phyloP scores from a whole-genome alignment of 1,284 basidiomycete genomes.

The Cryptococcus sp. region DNA sequence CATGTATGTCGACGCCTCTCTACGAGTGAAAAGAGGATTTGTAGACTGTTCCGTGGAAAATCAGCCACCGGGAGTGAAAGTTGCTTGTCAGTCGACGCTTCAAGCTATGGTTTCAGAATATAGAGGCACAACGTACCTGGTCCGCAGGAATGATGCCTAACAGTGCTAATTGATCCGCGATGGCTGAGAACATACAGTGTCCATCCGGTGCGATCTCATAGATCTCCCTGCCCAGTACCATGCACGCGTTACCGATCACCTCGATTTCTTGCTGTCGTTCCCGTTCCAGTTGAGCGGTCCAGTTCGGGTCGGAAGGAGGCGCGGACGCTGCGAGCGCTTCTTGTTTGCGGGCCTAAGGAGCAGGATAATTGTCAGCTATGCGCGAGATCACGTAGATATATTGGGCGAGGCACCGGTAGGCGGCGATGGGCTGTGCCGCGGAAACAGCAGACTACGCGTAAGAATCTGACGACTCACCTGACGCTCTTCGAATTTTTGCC shows the following conservation, averaged over 20 bases:
- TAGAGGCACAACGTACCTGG: constrained; percentile 24
- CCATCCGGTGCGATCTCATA: constrained; percentile 91
- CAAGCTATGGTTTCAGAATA: not conserved
- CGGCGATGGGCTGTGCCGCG: not conserved
- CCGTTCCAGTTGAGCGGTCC: constrained; percentile 66
- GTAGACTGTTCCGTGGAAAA: constrained; percentile 20
- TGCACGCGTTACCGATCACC: constrained; percentile 69
- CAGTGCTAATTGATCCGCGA: constrained; percentile 71
- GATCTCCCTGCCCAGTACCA: constrained; percentile 67
- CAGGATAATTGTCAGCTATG: not conserved
- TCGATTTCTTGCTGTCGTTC: constrained; percentile 72
- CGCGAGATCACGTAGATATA: not conserved
- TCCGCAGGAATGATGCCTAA: constrained; percentile 41
- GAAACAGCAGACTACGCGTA: not conserved
- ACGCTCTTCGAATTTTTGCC: constrained; percentile 71
- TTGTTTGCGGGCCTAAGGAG: constrained; percentile 70
- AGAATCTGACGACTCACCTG: constrained; percentile 60
- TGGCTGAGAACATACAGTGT: constrained; percentile 89
- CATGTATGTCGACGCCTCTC: constrained; percentile 79
- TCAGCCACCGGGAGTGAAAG: not conserved
- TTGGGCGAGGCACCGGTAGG: not conserved
- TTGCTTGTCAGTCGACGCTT: not conserved
- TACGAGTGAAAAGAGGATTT: constrained; percentile 58
- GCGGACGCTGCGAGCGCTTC: constrained; percentile 66
- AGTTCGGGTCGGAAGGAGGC: constrained; percentile 63